Conservation (phyloP, 2,329 filamentous ascomycete species). For the Colletotrichum sansevieriae region DNA sequence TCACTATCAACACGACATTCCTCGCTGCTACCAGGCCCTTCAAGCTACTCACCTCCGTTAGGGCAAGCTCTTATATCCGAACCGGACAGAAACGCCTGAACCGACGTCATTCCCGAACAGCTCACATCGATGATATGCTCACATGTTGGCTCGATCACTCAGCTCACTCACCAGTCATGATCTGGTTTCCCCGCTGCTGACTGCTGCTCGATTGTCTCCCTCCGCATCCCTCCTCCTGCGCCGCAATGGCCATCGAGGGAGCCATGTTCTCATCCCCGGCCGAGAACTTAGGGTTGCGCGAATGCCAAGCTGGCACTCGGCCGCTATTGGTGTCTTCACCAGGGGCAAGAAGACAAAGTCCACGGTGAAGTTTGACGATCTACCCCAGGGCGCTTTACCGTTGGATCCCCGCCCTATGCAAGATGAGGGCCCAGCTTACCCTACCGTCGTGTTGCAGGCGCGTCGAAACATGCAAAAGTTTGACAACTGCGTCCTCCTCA, state of each 20-base stretch:
- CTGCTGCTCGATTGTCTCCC: constrained; percentile 18
- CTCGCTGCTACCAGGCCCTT: constrained; percentile 1
- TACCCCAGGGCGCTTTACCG: constrained; percentile 66
- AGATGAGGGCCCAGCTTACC: constrained; percentile 71
- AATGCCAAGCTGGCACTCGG: constrained; percentile 21
- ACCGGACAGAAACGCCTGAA: constrained; percentile 14
- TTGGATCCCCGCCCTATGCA: constrained; percentile 57
- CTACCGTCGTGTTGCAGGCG: constrained; percentile 89
- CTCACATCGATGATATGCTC: constrained; percentile 40
- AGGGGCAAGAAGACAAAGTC: constrained; percentile 69
- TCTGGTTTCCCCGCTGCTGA: constrained; percentile 21
- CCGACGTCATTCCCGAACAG: constrained; percentile 31
- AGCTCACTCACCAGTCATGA: constrained; percentile 38
- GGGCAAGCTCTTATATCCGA: constrained; percentile 3
- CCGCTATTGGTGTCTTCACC: constrained; percentile 4
- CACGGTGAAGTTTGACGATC: constrained; percentile 66
- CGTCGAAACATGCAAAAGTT: constrained; percentile 92
- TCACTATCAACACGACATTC: constrained; percentile 20
- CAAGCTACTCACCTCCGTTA: background rate
- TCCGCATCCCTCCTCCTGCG: constrained; percentile 32
- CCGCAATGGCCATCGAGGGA: constrained; percentile 23
- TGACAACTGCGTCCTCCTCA: constrained; percentile 89
- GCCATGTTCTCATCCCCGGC: constrained; percentile 11
- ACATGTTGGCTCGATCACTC: constrained; percentile 40
- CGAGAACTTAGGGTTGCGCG: constrained; percentile 12